Conservation (phyloP, 257 asterid genomes). For the Dorcoceras hygrometricum region DNA sequence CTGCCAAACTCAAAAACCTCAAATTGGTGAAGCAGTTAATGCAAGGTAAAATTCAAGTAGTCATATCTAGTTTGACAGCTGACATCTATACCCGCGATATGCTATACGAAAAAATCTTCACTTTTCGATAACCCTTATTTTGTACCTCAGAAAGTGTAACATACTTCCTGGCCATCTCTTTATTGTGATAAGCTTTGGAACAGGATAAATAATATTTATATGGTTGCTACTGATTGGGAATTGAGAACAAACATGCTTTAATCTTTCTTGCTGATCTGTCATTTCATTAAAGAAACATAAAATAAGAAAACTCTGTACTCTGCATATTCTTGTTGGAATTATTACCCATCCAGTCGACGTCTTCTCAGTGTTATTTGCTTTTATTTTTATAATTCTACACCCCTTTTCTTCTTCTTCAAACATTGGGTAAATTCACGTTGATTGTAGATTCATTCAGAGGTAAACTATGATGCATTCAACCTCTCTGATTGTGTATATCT, state of each 20-base stretch:
- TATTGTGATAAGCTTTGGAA: background rate
- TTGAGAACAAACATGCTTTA: too few species aligned
- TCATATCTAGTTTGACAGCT: slow-evolving; percentile 18
- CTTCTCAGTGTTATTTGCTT: background rate
- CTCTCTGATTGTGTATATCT: slow-evolving; percentile 21
- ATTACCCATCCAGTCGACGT: background rate
- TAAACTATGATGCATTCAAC: slow-evolving; percentile 12
- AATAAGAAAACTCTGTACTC: too few species aligned
- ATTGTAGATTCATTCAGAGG: slow-evolving; percentile 12
- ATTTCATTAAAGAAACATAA: background rate
- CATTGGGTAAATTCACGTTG: slow-evolving; percentile 12
- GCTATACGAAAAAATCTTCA: background rate
- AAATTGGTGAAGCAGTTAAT: slow-evolving; percentile 36
- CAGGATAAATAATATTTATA: background rate
- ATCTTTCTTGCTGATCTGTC: background rate
- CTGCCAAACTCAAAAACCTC: slow-evolving; percentile 66
- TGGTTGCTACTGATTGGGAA: background rate
- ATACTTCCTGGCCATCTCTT: background rate
- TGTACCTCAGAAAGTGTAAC: slow-evolving; percentile 2
- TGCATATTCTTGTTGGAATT: background rate
- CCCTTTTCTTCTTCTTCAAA: too few species aligned
- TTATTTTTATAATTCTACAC: background rate
- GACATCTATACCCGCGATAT: background rate
- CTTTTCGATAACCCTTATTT: slow-evolving; percentile 1
- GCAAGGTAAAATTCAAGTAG: slow-evolving; percentile 48